Evolutionary conservation across 257 asterid genomes (phyloP), one percentile per base, ranked within the genome.

Genomic region (Solanum bulbocastanum): DNA sequence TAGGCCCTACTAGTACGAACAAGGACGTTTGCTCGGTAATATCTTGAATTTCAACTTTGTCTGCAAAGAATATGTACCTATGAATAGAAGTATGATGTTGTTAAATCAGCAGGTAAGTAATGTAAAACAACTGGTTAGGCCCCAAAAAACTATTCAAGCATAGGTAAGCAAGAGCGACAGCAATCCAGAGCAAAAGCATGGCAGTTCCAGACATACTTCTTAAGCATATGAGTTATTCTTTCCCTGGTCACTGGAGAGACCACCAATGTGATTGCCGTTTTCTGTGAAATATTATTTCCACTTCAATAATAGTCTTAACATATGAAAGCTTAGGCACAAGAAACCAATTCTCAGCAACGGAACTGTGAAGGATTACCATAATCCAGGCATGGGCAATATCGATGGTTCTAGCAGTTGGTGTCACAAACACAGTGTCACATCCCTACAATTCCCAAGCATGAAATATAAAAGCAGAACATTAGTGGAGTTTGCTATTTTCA

Each of bases 341-440:
- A 74, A 83, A 37, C 22, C 79, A 6, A 69, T 88, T 86, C 46
- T 84, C 25, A 44, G 88, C 87, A 87, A 56, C 44, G 87, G 68
- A 83, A 90, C 76, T 95, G 58, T 82, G 65, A 49, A 82, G 40
- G 69, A 49, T 49, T 82, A 96, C 99, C 99, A 96, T 96, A 89
- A 95, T 84, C 98, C 98, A 96, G 49, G 98, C 96, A 88, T 94
- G 96, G 49, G 98, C 93, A 91, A 96, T 90, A 90, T 96, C 99
- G 86, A 96, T 94, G 83, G 98, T 96, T 90, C 99, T 96, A 87
- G 99, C 99, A 42, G 98, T 95, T 60, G 99, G 95, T 86, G 99
- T 96, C 91, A 92, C 99, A 85, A 96, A 96, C 88, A 96, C 98
- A 46, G 99, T 92, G 92, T 95, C 98, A 86, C 98, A 94, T 39